Conservation (phyloP, 139 green algal species). For the Parachlorella kessleri region DNA sequence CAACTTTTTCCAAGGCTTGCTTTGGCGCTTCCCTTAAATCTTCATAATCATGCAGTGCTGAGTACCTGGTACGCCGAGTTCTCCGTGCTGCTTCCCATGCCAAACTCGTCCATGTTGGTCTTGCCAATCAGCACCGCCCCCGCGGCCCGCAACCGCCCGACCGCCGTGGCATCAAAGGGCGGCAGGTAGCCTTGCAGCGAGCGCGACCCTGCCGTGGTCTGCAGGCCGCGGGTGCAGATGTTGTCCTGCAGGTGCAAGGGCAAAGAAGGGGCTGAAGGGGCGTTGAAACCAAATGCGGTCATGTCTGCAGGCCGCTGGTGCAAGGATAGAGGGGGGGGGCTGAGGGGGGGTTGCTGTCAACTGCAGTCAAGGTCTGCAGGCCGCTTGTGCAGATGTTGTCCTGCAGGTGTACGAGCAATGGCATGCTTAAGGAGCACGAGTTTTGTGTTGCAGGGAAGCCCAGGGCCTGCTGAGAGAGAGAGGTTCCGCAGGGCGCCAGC, state of each 20-base stretch:
- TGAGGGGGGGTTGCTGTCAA: too few species aligned
- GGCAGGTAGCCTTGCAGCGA: constrained; percentile 77
- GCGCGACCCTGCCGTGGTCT: constrained; percentile 85
- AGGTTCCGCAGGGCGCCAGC: too few species aligned
- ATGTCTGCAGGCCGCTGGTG: too few species aligned
- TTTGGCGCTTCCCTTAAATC: too few species aligned
- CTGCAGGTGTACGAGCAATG: constrained; percentile 44
- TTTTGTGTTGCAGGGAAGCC: too few species aligned
- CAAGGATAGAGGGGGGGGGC: too few species aligned
- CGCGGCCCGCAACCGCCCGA: constrained; percentile 66
- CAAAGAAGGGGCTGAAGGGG: too few species aligned
- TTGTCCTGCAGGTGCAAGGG: constrained; percentile 84
- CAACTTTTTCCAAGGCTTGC: too few species aligned
- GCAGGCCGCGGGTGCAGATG: constrained; percentile 83
- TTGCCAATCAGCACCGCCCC: constrained; percentile 95
- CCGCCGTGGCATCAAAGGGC: constrained; percentile 76
- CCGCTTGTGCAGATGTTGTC: constrained; percentile 95
- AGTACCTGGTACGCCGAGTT: constrained; percentile 83
- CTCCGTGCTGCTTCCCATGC: constrained; percentile 96
- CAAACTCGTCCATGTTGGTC: constrained; percentile 98
- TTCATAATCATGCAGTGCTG: too few species aligned
- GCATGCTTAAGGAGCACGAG: too few species aligned
- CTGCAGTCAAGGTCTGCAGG: constrained; percentile 77
- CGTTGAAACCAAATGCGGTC: too few species aligned
- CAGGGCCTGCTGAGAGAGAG: too few species aligned